Evolutionary conservation across 2,329 filamentous ascomycete genomes (phyloP).

Genomic region (Graphiopsis chlorocephala): DNA sequence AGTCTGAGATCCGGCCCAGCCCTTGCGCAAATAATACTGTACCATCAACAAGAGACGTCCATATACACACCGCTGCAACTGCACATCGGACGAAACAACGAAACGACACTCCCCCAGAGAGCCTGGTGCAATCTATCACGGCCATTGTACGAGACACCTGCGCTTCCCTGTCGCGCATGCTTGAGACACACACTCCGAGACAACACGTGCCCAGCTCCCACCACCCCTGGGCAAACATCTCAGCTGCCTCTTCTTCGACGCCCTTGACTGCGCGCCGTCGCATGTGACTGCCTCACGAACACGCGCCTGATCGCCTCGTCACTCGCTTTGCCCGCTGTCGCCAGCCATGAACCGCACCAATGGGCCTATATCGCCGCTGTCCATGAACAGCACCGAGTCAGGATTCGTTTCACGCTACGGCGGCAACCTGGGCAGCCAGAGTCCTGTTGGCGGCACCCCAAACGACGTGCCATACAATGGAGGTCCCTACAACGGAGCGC

Average conservation of each 20-base stretch:
- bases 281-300: neutral
- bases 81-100: neutral
- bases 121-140: neutral
- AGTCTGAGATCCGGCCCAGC: neutral
- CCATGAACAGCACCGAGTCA: slow-evolving; percentile 74
- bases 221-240: slow-evolving; percentile 14
- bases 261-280: slow-evolving; percentile 12
- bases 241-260: neutral
- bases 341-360: slow-evolving; percentile 15
- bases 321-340: neutral
- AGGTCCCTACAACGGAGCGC: slow-evolving; percentile 32
- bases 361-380: slow-evolving; percentile 66
- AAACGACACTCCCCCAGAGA: neutral
- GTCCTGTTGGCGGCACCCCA: slow-evolving; percentile 21
- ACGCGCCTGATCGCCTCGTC: slow-evolving; percentile 7
- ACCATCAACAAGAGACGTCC: neutral
- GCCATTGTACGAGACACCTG: neutral
- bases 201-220: slow-evolving; percentile 8
- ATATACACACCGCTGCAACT: neutral
- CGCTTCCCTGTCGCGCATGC: slow-evolving; percentile 5
- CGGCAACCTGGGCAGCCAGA: slow-evolving; percentile 20
- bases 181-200: slow-evolving; percentile 11
- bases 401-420: slow-evolving; percentile 29
- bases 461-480: slow-evolving; percentile 28
- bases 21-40: slow-evolving; percentile 10